Evolutionary conservation across 495 filamentous ascomycete species (phyloP), one percentile per base, ranked within the genome.

Genomic region (Xylaria palmicola): DNA sequence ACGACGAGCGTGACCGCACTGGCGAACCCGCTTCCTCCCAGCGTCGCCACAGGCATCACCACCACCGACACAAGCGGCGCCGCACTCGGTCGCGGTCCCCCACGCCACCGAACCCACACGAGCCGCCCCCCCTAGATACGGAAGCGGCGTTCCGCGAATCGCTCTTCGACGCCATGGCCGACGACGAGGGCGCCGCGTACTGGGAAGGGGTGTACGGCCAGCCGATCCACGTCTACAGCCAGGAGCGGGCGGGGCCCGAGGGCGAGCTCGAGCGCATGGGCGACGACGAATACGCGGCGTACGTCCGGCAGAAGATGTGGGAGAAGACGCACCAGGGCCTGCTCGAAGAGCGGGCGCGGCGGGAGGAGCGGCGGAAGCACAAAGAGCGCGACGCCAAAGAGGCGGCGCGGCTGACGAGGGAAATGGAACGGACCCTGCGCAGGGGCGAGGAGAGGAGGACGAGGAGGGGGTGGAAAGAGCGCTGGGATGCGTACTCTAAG

Each of bases 81-180:
- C 72, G 68, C 37, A 71, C 68, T 27, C 68, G 66, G 24, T 69
- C 67, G 0, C 68, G 60, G 50, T 70, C 70, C 4, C 66, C 66
- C 36, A 68, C 62, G 5, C 68, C 74, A n/a, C 64, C 69, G 24
- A 67, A 81, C 51, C 74, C 77, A 15, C 81, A 82, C 72, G 79
- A 83, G 34, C 75, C 81, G 47, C 81, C 80, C 3, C 78, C 82
- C 34, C 72, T 86, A 15, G 81, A 87, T 63, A 80, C 89, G 5
- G 82, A 87, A 19, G 75, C 80, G 9, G 92, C 93, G 15, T 98
- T 98, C 74, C 88, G 91, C 26, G 91, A 96, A 77, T 94, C 91
- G n/a, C 86, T 98, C 48, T 97, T 98, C 79, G 94, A 98, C 73
- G 94, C 94, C n/a, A 87, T 98, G 72, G 95, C 92, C 39, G 94